Base-by-base conservation (phyloP, 192 early-diverging fungal genomes). In the Kappamyces sp. region DNA sequence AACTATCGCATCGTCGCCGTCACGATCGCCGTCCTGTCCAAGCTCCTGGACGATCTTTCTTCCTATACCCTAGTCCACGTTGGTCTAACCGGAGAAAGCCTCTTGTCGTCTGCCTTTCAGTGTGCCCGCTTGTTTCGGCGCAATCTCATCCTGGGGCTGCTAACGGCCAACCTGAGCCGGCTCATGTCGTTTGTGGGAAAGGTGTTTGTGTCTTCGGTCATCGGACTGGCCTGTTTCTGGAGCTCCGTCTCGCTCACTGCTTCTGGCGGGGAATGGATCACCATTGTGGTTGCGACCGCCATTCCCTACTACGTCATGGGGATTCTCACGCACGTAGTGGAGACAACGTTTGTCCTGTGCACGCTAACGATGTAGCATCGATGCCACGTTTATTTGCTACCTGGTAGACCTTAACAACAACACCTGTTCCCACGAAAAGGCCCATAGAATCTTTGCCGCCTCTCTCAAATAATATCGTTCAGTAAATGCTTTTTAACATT, bases 361-460 rank as follows among this genome's bases (percentile, higher is more conserved):
- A 60, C 32, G 2, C 13, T 31, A 2, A 3, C 23, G 32, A 49
- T 53, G 1, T 69, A 90, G 87, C 31, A 71, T 89, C 10, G 87
- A 91, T 66, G 83, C 89, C 0, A 81, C 79, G 1, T 89, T 89
- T 63, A 62, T 91, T n/a, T 88, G 87, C 61, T 91, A 88, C 65
- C 75, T 87, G 12, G 74, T 91, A 43, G 89, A 91, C 67, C 60
- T 91, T n/a, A 87, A 91, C 58, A 58, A 62, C 5, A 77, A 77
- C 57, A 38, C 69, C 4, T 66, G 61, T 49, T 65, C 71, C 48
- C 69, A 62, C 51, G 69, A 77, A 59, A 61, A 48, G 13, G 75
- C 71, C 4, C 75, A 77, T 62, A 51, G 64, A 2, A 74, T 71
- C 13, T 77, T 77, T 52, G 60, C 55, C 3, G 3, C 31, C 23